Percentiles rank a stretch among this genome's conserved stretches.
These are phyloP conservation scores for Nakazawaea sp. DNA, from an alignment of 805 yeast genomes.

Conservation along the genomic window DNA sequence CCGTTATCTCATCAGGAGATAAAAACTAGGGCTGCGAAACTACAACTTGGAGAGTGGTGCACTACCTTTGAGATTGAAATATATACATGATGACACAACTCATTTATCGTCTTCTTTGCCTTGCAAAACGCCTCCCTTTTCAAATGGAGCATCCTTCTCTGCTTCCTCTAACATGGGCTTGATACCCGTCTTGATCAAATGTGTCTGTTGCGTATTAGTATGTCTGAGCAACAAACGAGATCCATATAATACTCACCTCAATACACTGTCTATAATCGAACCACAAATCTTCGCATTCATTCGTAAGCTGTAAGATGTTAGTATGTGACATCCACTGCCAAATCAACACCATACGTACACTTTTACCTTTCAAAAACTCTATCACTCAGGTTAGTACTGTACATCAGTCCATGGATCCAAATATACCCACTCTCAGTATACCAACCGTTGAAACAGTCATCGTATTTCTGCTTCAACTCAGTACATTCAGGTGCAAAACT, in stretches of 20 bases:
- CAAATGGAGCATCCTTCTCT: slow-evolving; percentile 84
- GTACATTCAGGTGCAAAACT: slow-evolving; percentile 98
- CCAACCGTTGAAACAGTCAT: slow-evolving; percentile 92
- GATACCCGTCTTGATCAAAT: slow-evolving; percentile 66
- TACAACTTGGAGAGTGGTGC: too few species aligned
- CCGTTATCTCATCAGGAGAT: too few species aligned
- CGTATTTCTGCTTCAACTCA: slow-evolving; percentile 76
- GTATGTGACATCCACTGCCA: not conserved
- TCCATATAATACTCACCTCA: slow-evolving; percentile 35
- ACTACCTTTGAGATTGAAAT: not conserved
- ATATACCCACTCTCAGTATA: slow-evolving; percentile 68
- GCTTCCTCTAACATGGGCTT: slow-evolving; percentile 84
- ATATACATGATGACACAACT: too few species aligned
- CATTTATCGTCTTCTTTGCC: slow-evolving; percentile 10
- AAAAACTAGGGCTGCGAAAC: too few species aligned
- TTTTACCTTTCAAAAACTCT: slow-evolving; percentile 57
- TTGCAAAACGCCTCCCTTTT: slow-evolving; percentile 48
- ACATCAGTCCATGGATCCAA: too few species aligned
- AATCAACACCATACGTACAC: slow-evolving; percentile 29
- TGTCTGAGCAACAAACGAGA: too few species aligned
- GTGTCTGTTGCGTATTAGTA: slow-evolving; percentile 21
- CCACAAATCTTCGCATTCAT: slow-evolving; percentile 92
- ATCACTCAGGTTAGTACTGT: too few species aligned
- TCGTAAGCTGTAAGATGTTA: slow-evolving; percentile 37
- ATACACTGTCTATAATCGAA: slow-evolving; percentile 83